Evolutionary conservation across 1,284 basidiomycete genomes (phyloP).

Genomic region (Cystobasidium sp.): DNA sequence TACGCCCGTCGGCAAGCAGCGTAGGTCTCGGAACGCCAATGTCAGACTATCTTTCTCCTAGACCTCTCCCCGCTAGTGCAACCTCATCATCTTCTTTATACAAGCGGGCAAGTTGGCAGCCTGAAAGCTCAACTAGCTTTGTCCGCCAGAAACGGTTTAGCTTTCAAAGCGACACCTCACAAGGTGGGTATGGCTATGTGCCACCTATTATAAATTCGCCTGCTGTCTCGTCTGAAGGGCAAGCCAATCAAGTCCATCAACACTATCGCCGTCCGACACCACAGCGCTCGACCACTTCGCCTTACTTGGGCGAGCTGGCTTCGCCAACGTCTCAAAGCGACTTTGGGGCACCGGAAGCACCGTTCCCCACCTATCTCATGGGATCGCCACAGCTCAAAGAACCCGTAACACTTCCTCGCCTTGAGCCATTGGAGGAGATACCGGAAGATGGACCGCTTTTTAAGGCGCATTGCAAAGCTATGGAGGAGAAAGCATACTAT

Average conservation of each 20-base stretch:
- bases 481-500: constrained; percentile 45
- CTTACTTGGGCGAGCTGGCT: constrained; percentile 5
- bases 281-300: constrained; percentile 34
- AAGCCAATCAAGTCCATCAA: neutral
- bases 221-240: constrained; percentile 25
- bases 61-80: neutral
- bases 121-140: constrained; percentile 12
- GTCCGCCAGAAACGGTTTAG: constrained; percentile 35
- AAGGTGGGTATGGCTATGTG: neutral
- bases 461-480: constrained; percentile 44
- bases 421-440: constrained; percentile 29
- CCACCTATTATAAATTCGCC: neutral
- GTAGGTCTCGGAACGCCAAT: neutral
- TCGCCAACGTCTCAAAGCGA: constrained; percentile 24
- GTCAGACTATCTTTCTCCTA: neutral
- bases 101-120: constrained; percentile 31
- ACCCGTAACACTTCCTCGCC: constrained; percentile 2
- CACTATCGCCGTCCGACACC: constrained; percentile 28
- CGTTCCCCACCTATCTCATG: constrained; percentile 1
- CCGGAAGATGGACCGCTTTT: constrained; percentile 51
- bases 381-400: constrained; percentile 13
- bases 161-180: constrained; percentile 34
- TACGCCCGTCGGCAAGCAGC: neutral
- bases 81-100: constrained; percentile 9
- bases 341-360: constrained; percentile 5